Evolutionary conservation across 305 asterid genomes (phyloP).

Genomic region (Rubia tinctorum): DNA sequence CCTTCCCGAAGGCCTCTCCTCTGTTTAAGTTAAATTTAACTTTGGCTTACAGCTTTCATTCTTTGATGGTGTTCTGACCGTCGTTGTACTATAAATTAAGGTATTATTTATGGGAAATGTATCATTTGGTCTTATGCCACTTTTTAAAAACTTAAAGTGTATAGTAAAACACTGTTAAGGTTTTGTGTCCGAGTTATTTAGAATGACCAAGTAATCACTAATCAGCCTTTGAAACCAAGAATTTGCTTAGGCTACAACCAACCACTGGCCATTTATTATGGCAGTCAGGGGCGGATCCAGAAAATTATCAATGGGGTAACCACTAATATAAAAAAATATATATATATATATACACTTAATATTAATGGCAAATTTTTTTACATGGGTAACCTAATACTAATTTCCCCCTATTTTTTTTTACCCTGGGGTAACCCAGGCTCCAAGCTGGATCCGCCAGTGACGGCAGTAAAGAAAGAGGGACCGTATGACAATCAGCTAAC

Average conservation of each 20-base stretch:
- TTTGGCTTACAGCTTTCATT: conserved; percentile 1
- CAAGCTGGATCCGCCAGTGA: too few relatives aligned
- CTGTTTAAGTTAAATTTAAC: conserved; percentile 26
- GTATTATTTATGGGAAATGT: neutral
- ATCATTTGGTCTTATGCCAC: neutral
- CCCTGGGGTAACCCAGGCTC: too few relatives aligned
- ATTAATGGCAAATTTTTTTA: too few relatives aligned
- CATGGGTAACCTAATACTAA: too few relatives aligned
- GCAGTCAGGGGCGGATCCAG: too few relatives aligned
- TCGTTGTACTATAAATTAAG: conserved; percentile 6
- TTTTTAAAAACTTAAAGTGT: neutral
- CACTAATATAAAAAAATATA: too few relatives aligned
- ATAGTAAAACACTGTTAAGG: neutral
- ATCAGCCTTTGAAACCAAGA: too few relatives aligned
- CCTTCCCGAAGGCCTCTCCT: conserved; percentile 50
- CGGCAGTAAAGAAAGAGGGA: neutral
- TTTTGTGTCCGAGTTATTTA: neutral
- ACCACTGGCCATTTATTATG: too few relatives aligned
- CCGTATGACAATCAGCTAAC: neutral
- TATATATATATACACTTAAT: too few relatives aligned
- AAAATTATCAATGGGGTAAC: too few relatives aligned
- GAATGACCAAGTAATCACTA: neutral
- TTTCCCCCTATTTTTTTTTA: too few relatives aligned
- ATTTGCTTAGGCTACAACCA: too few relatives aligned
- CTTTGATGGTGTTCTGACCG: neutral